Base-by-base conservation (phyloP, 2,329 filamentous ascomycete genomes). In the Monosporascus ibericus region DNA sequence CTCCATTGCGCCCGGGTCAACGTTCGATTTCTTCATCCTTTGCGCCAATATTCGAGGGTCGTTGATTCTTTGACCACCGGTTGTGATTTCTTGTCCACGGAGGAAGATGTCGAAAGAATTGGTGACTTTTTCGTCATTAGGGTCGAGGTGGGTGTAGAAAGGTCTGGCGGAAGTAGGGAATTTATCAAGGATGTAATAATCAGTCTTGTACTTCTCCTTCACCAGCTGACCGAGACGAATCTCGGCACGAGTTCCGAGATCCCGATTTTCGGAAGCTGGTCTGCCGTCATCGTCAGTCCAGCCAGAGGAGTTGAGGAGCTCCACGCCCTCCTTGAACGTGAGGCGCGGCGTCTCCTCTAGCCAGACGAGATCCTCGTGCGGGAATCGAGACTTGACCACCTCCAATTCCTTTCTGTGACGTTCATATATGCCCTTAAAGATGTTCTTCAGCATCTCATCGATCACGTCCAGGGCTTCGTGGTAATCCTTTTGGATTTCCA, bases 41-140 rank as follows among this genome's bases (percentile, higher is more conserved):
- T 86, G 79, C 44, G 86, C 80, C n/a, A 96, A 76, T 65, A 88
- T 80, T 5, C 78, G 72, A 0, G 88, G 80, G 56, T 94, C 85
- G 67, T 96, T 88, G 57, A 96, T 95, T 81, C 92, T 90, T 70
- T 96, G 92, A 7, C 92, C 92, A 61, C 92, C 92, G 1, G 90
- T 92, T 46, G 92, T 85, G 52, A 96, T 94, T 68, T 96, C 92
- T 65, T 96, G 92, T 0, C 92, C 92, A 30, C 92, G 87, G 44
- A 96, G 80, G 72, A 96, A 96, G 53, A 96, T 95, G 67, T 96
- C 92, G 63, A 96, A 96, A 0, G 92, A 95, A 67, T 95, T 95
- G 48, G 92, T 96, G 67, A 85, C 44, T 0, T 55, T 56, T 0
- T 64, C 61, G n/a, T 67, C 59, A 3, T 62, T 44, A 2, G 86